Evolutionary conservation across 2,329 filamentous ascomycete species (phyloP), one percentile per base, ranked within the genome.

Genomic region (Thermothelomyces thermophilus): DNA sequence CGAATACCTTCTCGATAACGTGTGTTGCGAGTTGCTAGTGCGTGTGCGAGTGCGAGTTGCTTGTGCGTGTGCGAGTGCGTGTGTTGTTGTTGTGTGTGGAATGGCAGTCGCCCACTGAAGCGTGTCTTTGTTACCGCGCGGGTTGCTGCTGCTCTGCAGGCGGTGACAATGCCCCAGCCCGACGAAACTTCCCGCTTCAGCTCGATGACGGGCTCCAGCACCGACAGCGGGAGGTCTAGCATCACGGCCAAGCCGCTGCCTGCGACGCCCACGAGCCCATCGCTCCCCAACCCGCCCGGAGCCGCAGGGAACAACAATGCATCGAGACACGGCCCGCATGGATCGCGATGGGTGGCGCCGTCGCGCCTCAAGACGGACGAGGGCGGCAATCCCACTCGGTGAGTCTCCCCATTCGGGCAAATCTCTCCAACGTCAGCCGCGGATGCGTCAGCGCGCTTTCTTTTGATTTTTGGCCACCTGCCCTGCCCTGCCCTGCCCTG

Each of bases 111-210:
- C 46, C 48, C 41, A 44, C 40, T 51, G 37, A 44, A 46, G 26
- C 50, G 37, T 26, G 41, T 41, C 52, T 55, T 51, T 58, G 52
- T 58, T 45, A 51, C 47, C 48, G 41, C 47, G 50, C 52, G 50
- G 50, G 55, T 53, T 42, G 46, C 47, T 42, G 46, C 47, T 51
- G 52, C 53, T 45, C 46, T 41, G 45, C 61, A 41, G 45, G 41
- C 33, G 66, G 68, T 68, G 69, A 80, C 70, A 68, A 87, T 87
- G 84, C 79, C 82, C 70, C 79, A 76, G 69, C 79, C 83, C 72
- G 82, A 86, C 65, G 71, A 72, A 62, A 69, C 69, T 62, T 73
- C 74, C 69, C 83, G 82, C 70, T 78, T 84, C 75, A 82, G 77
- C 71, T 83, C 82, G 57, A 71, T 76, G 58, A 80, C 80, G 70